Base-by-base conservation (phyloP, 2,329 filamentous ascomycete genomes). In the Colletotrichum lindemuthianum region DNA sequence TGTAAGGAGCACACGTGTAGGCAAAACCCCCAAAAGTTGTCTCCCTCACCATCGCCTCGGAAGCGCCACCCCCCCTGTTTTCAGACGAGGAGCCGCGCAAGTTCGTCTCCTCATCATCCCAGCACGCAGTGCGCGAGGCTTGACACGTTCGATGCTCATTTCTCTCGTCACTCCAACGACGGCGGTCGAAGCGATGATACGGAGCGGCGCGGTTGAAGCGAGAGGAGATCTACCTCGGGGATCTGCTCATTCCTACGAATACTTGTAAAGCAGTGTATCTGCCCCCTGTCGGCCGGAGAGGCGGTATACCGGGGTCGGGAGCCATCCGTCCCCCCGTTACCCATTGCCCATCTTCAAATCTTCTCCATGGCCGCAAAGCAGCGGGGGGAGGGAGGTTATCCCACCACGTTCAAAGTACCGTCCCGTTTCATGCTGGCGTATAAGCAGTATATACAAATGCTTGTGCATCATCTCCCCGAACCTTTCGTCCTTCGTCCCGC, bases 271-370 rank as follows among this genome's bases (percentile, higher is more conserved):
- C 24, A 24, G 24, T 24, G 24, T 24, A 24, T 24, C 5, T 24
- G 24, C 33, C 55, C 55, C 60, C 39, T 59, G 56, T 50, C 44
- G 40, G 44, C 45, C 24, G 24, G 5, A 37, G 43, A 53, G 36
- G 40, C 60, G 49, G 47, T 47, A 48, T 45, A 48, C 60, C 54
- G 54, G 60, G 41, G 34, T 59, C 36, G 60, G 60, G 60, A 63
- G 40, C 43, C 41, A 63, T 58, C 59, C 59, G 53, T 50, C 53
- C 37, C 24, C 39, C 59, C 52, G 52, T 51, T 45, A 48, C 43
- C 59, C 59, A 41, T 59, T 43, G 45, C 41, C 57, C 57, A 55
- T 48, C 44, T 55, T 55, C 51, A 32, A 32, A 36, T 12, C 13
- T 48, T 49, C 24, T 24, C 43, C 49, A 50, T 59, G 12, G 36